Conservation (phyloP, 2,329 filamentous ascomycete species). For the Colletotrichum tabaci region DNA sequence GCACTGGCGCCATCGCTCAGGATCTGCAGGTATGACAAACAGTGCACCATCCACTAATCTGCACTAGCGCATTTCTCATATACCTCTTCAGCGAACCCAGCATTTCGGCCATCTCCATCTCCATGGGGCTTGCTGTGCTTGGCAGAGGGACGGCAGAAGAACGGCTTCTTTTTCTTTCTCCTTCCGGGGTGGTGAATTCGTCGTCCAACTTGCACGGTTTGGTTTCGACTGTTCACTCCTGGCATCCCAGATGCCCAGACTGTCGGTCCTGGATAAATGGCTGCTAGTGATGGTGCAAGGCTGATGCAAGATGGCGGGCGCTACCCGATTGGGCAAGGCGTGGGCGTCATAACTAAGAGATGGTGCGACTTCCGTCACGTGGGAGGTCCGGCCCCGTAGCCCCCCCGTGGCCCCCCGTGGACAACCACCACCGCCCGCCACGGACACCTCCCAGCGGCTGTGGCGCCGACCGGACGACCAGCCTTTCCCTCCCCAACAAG, state of each 20-base stretch:
- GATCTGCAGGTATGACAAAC: conserved; percentile 41
- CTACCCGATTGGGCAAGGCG: conserved; percentile 26
- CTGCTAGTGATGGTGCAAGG: neutral
- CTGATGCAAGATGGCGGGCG: conserved; percentile 19
- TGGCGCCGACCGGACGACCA: conserved; percentile 34
- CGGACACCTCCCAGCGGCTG: conserved; percentile 31
- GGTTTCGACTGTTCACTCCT: too few relatives aligned
- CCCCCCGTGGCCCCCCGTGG: neutral
- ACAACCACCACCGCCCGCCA: conserved; percentile 32
- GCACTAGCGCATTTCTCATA: conserved; percentile 25
- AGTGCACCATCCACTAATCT: conserved; percentile 24
- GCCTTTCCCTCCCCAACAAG: conserved; percentile 2
- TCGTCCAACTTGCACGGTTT: too few relatives aligned
- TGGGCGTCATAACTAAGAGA: conserved; percentile 34
- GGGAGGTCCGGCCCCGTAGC: conserved; percentile 13
- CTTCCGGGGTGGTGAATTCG: too few relatives aligned
- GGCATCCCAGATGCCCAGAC: too few relatives aligned
- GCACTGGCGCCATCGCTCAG: conserved; percentile 32
- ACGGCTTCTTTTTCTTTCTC: neutral
- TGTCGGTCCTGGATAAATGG: neutral
- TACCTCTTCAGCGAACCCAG: conserved; percentile 27
- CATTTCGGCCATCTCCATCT: conserved; percentile 10
- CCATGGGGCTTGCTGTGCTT: neutral
- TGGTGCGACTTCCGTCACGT: conserved; percentile 36
- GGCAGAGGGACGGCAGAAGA: conserved; percentile 1